Evolutionary conservation across 768 basidiomycete genomes (phyloP).

Genomic region (Cystobasidiopsis lactophilus): DNA sequence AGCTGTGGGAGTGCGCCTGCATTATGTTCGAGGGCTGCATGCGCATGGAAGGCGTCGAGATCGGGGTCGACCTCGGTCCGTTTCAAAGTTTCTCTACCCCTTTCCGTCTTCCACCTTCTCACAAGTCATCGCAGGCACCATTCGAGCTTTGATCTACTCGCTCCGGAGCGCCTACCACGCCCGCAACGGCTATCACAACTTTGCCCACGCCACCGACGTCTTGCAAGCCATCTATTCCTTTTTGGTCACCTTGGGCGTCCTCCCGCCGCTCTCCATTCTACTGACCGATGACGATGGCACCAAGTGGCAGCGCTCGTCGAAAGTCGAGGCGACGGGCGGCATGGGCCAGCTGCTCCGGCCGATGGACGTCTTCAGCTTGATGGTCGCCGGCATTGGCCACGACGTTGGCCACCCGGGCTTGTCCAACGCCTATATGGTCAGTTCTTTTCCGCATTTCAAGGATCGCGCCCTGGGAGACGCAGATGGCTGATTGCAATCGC

Average conservation of each 20-base stretch:
- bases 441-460: not conserved
- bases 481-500: not conserved
- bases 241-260: conserved; percentile 51
- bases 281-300: conserved; percentile 7
- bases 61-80: conserved; percentile 30
- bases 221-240: conserved; percentile 79
- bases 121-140: conserved; percentile 34
- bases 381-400: conserved; percentile 84
- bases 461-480: not conserved
- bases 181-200: conserved; percentile 92
- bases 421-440: conserved; percentile 70
- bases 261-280: conserved; percentile 52
- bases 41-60: conserved; percentile 42
- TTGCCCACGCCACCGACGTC: conserved; percentile 88
- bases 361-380: conserved; percentile 60
- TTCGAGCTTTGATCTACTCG: conserved; percentile 58
- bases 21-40: conserved; percentile 72
- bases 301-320: conserved; percentile 19
- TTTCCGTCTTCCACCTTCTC: conserved; percentile 3
- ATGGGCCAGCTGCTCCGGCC: conserved; percentile 27
- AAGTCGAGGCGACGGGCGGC: conserved; percentile 10
- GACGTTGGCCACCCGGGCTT: conserved; percentile 95
- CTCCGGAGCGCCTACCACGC: conserved; percentile 77
- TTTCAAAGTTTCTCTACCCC: conserved; percentile 29
- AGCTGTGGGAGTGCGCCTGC: conserved; percentile 56